These are phyloP conservation scores for Vaccinium macrocarpon DNA, from an alignment of 148 eudicot genomes.

Conservation along the genomic window DNA sequence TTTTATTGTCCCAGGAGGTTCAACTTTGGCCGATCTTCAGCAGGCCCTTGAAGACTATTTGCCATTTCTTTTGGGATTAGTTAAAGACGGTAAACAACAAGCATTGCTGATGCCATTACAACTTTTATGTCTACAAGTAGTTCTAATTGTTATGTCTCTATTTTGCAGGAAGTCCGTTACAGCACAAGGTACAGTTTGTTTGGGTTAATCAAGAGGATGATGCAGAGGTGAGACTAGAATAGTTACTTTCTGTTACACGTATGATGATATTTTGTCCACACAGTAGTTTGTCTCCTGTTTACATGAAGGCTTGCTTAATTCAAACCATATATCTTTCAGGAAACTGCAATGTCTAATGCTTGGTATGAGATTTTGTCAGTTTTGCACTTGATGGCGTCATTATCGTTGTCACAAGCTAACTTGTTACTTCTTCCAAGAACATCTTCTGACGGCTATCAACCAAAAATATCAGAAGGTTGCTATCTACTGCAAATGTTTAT, in stretches of 20 bases:
- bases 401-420: slow-evolving; percentile 84
- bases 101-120: background rate
- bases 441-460: slow-evolving; percentile 83
- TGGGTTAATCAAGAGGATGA: slow-evolving; percentile 98
- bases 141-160: slow-evolving; percentile 14
- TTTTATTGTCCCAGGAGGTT: slow-evolving; percentile 63
- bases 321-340: slow-evolving; percentile 45
- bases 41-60: slow-evolving; percentile 94
- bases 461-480: slow-evolving; percentile 95
- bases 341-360: slow-evolving; percentile 78
- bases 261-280: background rate
- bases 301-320: slow-evolving; percentile 9
- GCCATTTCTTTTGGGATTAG: slow-evolving; percentile 87
- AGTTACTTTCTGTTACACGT: background rate
- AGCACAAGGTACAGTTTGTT: slow-evolving; percentile 75
- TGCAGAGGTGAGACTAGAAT: slow-evolving; percentile 55
- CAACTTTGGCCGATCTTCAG: slow-evolving; percentile 85
- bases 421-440: slow-evolving; percentile 90
- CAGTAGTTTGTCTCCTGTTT: background rate
- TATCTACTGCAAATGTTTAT: slow-evolving; percentile 6
- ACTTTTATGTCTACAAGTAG: background rate
- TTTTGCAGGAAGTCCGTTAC: slow-evolving; percentile 77
- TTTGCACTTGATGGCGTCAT: slow-evolving; percentile 89
- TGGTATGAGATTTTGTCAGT: slow-evolving; percentile 97
- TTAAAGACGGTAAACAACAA: slow-evolving; percentile 74